A percentile compares a stretch with the other conserved stretches of the same genome.
These are phyloP conservation scores for Orbilia blumenaviensis DNA, from an alignment of 2,329 filamentous ascomycete species.

Conservation along the genomic window DNA sequence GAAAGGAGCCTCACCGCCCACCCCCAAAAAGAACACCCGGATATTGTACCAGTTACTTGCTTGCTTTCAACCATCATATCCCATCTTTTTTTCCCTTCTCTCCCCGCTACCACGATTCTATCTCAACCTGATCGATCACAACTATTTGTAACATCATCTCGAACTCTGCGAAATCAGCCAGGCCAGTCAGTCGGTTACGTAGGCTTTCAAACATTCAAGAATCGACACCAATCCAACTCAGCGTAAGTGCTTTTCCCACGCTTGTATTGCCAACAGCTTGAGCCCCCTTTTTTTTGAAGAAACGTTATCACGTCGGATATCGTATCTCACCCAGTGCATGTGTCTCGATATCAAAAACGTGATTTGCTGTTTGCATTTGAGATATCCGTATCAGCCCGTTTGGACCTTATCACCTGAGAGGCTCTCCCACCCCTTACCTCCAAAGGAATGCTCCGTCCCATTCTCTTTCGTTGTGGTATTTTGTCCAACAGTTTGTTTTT, in stretches of 20 bases:
- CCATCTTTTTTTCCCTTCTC: background rate
- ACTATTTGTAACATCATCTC: background rate
- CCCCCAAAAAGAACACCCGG: background rate
- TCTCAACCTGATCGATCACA: background rate
- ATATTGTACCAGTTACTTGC: background rate
- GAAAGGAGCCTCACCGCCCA: slow-evolving; percentile 5
- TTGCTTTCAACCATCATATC: no score
- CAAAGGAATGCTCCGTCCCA: slow-evolving; percentile 37
- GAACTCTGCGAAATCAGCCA: background rate
- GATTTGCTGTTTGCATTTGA: slow-evolving; percentile 49
- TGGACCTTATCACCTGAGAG: slow-evolving; percentile 26
- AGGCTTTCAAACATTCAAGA: slow-evolving; percentile 1
- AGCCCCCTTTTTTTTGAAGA: background rate
- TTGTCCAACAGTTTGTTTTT: slow-evolving; percentile 8
- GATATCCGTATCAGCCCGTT: slow-evolving; percentile 47
- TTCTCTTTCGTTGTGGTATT: slow-evolving; percentile 18
- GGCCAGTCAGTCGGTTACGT: slow-evolving; percentile 22
- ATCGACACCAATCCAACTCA: background rate
- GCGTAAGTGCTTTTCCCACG: slow-evolving; percentile 6
- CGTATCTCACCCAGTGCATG: slow-evolving; percentile 10
- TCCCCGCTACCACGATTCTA: background rate
- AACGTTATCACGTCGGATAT: slow-evolving; percentile 11
- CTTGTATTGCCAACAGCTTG: background rate
- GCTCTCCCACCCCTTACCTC: slow-evolving; percentile 12
- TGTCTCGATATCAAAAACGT: slow-evolving; percentile 46